Evolutionary conservation across 306 rosid species (phyloP), one percentile per base, ranked within the genome.

Genomic region (Rosa rugosa): DNA sequence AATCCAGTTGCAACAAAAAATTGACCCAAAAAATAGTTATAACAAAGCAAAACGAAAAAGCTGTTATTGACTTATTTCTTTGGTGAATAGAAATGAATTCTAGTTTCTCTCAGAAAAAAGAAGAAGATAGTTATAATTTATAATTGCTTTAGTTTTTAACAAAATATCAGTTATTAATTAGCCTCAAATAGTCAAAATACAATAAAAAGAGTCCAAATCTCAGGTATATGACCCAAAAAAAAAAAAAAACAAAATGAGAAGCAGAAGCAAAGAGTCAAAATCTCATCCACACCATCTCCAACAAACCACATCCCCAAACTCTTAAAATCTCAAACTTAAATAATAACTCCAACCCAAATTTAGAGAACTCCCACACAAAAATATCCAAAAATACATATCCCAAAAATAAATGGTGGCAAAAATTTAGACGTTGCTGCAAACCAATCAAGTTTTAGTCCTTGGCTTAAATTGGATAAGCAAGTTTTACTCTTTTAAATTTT

Each of bases 261-360:
- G 36, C 34, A 23, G n/a, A 23, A 59, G 34, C 44, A 36, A 9
- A 59, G 42, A 41, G 70, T 42, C 56, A 69, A 80, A 83, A 75
- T 84, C 57, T 77, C 81, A 65, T 80, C 85, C 88, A 75, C 82
- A 79, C 76, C 84, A 63, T 77, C 79, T 73, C 80, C 71, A 77
- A 87, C 80, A 75, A 80, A 77, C 67, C 83, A 72, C 80, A 65
- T 56, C 71, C 81, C 84, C 74, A 65, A 47, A 46, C 76, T 75
- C 85, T 78, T 72, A 78, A 80, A 79, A 78, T 83, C 79, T 80
- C 81, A 83, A 81, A 74, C 77, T 76, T 73, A 12, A 77, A 62
- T 12, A 64, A 38, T 42, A 77, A 66, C 80, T 34, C 80, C 70
- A 51, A 72, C 79, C 86, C 82, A 84, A 70, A 69, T 78, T 73